Base-by-base conservation (phyloP, 164 flowering plant genomes). In the Annona squamosa region DNA sequence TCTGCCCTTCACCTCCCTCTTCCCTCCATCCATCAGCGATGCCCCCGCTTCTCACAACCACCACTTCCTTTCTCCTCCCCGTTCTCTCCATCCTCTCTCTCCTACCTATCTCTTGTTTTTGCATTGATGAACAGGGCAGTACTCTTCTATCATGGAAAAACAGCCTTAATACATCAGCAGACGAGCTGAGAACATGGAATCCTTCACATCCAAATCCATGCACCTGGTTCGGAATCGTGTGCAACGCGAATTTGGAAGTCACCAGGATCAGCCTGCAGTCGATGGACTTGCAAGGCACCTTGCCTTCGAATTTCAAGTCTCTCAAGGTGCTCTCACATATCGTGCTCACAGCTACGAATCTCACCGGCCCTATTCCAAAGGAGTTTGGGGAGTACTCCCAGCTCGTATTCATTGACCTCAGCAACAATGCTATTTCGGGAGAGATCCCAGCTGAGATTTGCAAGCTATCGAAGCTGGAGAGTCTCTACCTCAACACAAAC, bases 111-210 rank as follows among this genome's bases (percentile, higher is more conserved):
- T 75, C 68, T 70, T 86, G 84, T 74, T 77, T 75, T 70, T 84
- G 93, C 72, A 74, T 91, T 78, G 93, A 92, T 72, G 89, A 86
- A 45, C 92, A 95, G 65, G 93, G 89, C 66, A 87, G 82, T 80
- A 88, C 93, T 75, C 92, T 95, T 57, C 74, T 95, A 5, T 6
- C 84, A 81, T 95, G 99, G 98, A 95, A 89, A 75, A 75, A 75
- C 74, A 84, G 79, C 63, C 77, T 95, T 42, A 90, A 85, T 81
- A 71, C 72, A 71, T 85, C 97, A 6, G 67, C 80, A 9, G 85
- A 82, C 70, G 77, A 75, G 1, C 59, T 94, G 19, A 45, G 16
- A 3, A 85, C 97, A 61, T 95, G 99, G 99, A 83, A 79, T 63
- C 70, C 90, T 43, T 68, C 77, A 37, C 87, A 88, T 80, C 66